These are phyloP conservation scores for Phaffia australis DNA, from an alignment of 768 basidiomycete genomes.

Conservation along the genomic window DNA sequence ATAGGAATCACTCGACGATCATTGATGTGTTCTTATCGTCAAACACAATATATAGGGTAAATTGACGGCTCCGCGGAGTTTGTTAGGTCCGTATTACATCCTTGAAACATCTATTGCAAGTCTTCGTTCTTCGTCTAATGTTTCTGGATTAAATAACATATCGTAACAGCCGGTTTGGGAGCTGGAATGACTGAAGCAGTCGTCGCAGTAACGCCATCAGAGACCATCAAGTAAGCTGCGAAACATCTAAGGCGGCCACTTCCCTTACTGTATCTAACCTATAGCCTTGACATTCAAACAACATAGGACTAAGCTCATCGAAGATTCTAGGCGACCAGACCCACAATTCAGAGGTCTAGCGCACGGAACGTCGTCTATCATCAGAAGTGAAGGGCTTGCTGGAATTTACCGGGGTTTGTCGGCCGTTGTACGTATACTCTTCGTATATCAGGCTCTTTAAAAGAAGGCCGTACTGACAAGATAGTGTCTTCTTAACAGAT, in stretches of 20 bases:
- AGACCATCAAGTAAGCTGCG: slow-evolving; percentile 77
- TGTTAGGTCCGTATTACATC: slow-evolving; percentile 51
- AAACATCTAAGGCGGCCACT: too few relatives aligned
- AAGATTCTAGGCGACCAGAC: slow-evolving; percentile 72
- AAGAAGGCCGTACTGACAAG: neutral
- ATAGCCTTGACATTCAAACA: neutral
- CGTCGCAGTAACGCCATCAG: slow-evolving; percentile 90
- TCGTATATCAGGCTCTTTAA: neutral
- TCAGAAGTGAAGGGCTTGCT: slow-evolving; percentile 68
- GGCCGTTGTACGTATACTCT: slow-evolving; percentile 60
- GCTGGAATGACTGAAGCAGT: slow-evolving; percentile 88
- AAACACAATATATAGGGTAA: slow-evolving; percentile 54
- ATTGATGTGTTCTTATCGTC: neutral
- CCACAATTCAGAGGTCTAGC: slow-evolving; percentile 78
- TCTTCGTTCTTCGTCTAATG: neutral
- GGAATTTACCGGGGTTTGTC: slow-evolving; percentile 77
- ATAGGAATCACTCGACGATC: neutral
- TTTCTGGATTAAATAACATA: neutral
- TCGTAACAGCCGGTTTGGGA: slow-evolving; percentile 41
- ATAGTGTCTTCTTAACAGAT: slow-evolving; percentile 46
- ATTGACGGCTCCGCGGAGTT: slow-evolving; percentile 71
- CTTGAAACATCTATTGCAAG: neutral
- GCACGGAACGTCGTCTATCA: slow-evolving; percentile 70
- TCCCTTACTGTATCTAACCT: neutral
- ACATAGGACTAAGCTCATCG: slow-evolving; percentile 88